Conservation (phyloP, 2,329 filamentous ascomycete species). For the Fusarium continuum region DNA sequence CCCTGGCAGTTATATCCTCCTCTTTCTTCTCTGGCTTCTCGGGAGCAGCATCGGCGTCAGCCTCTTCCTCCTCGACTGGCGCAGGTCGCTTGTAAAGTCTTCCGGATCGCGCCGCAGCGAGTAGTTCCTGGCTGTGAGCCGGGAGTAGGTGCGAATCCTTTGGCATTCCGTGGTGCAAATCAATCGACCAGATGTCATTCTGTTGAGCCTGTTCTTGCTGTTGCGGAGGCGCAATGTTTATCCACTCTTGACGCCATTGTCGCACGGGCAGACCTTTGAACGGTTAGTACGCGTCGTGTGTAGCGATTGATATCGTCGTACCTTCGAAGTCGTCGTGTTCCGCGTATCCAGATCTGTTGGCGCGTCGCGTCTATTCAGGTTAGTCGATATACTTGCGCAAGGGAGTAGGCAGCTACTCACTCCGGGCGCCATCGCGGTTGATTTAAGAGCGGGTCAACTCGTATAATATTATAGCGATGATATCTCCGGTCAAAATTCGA, state of each 20-base stretch:
- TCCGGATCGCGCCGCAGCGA: slow-evolving; percentile 82
- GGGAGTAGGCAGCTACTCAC: slow-evolving; percentile 42
- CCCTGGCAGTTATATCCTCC: slow-evolving; percentile 64
- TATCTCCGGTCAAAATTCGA: slow-evolving; percentile 1
- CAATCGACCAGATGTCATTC: slow-evolving; percentile 76
- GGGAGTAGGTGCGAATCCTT: slow-evolving; percentile 82
- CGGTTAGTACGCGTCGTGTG: slow-evolving; percentile 31
- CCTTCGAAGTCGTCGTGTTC: slow-evolving; percentile 72
- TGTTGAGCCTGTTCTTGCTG: slow-evolving; percentile 70
- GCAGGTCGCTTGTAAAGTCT: slow-evolving; percentile 77
- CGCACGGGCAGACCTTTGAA: slow-evolving; percentile 81
- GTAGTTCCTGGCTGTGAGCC: slow-evolving; percentile 81
- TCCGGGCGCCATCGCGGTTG: slow-evolving; percentile 52
- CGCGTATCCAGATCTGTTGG: slow-evolving; percentile 63
- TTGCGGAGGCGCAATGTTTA: slow-evolving; percentile 72
- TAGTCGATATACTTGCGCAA: slow-evolving; percentile 22
- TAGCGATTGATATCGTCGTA: slow-evolving; percentile 39
- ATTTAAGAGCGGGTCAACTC: slow-evolving; percentile 1
- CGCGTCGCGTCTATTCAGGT: slow-evolving; percentile 61
- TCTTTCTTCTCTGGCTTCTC: slow-evolving; percentile 71
- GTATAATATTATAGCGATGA: background rate
- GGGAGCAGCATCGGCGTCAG: slow-evolving; percentile 56
- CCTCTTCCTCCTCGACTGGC: slow-evolving; percentile 68
- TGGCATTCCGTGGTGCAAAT: slow-evolving; percentile 83
- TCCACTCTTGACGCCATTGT: slow-evolving; percentile 82